phyloP scores from a whole-genome alignment of 129 eudicot species.

The Calendula officinalis region DNA sequence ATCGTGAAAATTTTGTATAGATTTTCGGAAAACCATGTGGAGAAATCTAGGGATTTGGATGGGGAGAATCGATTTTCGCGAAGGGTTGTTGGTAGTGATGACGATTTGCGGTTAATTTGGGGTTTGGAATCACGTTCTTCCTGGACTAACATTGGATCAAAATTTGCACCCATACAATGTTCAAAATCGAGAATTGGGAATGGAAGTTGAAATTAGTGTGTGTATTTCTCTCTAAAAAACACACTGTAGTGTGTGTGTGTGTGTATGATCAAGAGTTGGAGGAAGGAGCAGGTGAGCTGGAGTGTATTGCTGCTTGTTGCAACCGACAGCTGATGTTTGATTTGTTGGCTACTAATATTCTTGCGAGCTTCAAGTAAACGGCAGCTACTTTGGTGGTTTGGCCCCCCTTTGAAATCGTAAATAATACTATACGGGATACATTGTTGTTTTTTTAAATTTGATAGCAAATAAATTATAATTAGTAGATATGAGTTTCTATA shows the following conservation, averaged over 20 bases:
- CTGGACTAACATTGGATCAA: constrained; percentile 69
- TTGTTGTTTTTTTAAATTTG: no score
- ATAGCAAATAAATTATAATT: no score
- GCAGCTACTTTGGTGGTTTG: constrained; percentile 32
- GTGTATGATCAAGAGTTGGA: neutral
- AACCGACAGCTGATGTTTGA: constrained; percentile 33
- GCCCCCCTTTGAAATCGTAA: neutral
- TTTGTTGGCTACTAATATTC: neutral
- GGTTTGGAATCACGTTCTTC: constrained; percentile 53
- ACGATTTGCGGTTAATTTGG: constrained; percentile 31
- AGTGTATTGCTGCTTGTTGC: constrained; percentile 5
- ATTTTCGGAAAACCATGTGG: constrained; percentile 81
- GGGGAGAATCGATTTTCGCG: constrained; percentile 36
- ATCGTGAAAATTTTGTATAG: constrained; percentile 59
- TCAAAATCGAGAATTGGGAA: neutral
- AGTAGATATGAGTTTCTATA: no score
- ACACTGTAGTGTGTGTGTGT: constrained; percentile 15
- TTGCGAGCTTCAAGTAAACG: constrained; percentile 28
- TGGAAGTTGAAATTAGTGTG: constrained; percentile 8
- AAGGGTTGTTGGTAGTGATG: constrained; percentile 32
- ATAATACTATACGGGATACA: no score
- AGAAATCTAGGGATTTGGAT: constrained; percentile 67
- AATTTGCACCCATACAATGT: constrained; percentile 21
- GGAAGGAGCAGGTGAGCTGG: constrained; percentile 26
- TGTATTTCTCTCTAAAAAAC: neutral